Evolutionary conservation across 1,139 yeast genomes (phyloP).

Genomic region (Taphrina populina): DNA sequence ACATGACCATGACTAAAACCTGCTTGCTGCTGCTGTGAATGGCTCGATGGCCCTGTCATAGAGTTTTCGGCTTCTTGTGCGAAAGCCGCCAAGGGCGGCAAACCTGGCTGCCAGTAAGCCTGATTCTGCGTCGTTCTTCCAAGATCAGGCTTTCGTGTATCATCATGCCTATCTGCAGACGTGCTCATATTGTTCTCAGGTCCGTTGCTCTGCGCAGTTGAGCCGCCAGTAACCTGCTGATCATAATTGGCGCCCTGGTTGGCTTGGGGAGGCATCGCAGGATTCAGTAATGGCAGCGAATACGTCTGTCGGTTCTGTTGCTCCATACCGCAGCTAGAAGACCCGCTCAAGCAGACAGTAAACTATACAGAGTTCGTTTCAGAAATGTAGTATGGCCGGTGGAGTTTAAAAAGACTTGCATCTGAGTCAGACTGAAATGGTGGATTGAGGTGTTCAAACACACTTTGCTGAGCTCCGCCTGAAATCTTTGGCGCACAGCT

Average conservation of each 20-base stretch:
- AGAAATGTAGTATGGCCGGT: no score
- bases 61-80: slow-evolving; percentile 2
- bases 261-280: slow-evolving; percentile 9
- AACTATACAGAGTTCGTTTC: no score
- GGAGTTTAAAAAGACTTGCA: no score
- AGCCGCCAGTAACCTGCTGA: no score
- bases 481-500: no score
- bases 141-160: slow-evolving; percentile 1
- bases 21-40: slow-evolving; percentile 6
- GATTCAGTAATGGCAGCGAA: slow-evolving; percentile 9
- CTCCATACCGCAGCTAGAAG: slow-evolving; percentile 23
- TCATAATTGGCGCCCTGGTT: slow-evolving; percentile 11
- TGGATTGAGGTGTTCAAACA: no score
- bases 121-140: background rate
- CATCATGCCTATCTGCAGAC: slow-evolving; percentile 4
- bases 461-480: no score
- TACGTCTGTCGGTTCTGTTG: slow-evolving; percentile 14
- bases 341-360: no score
- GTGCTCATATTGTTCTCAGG: background rate
- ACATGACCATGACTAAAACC: background rate
- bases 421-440: no score
- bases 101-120: slow-evolving; percentile 2
- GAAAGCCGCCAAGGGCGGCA: slow-evolving; percentile 14
- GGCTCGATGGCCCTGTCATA: background rate
- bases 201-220: no score